Percentiles rank a stretch among this genome's conserved stretches.
Evolutionary conservation across 2,329 filamentous ascomycete genomes (phyloP).

Genomic region (Teratosphaeria destructans): DNA sequence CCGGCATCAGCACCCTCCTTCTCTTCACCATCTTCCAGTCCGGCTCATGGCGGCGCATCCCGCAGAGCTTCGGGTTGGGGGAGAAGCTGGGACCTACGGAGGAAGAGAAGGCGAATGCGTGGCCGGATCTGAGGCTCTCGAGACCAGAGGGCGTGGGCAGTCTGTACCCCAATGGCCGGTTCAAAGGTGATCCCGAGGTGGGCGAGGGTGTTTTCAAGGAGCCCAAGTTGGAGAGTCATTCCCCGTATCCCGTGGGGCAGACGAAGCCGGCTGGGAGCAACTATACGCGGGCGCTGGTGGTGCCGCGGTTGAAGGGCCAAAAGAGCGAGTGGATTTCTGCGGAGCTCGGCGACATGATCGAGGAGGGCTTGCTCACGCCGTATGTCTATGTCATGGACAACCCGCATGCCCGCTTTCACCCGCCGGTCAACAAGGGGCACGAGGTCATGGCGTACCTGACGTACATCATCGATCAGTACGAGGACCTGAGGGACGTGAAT

Average conservation of each 20-base stretch:
- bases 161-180: background rate
- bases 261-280: constrained; percentile 37
- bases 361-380: constrained; percentile 26
- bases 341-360: constrained; percentile 36
- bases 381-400: constrained; percentile 46
- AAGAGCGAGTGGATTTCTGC: constrained; percentile 45
- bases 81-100: constrained; percentile 21
- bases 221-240: constrained; percentile 16
- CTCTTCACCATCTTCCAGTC: constrained; percentile 27
- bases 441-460: constrained; percentile 54
- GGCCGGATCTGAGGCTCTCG: constrained; percentile 14
- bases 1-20: constrained; percentile 19
- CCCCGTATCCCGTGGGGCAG: constrained; percentile 21
- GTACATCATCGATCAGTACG: constrained; percentile 53
- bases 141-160: constrained; percentile 1
- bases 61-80: constrained; percentile 32
- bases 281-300: constrained; percentile 46
- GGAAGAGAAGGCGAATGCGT: constrained; percentile 14
- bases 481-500: constrained; percentile 46
- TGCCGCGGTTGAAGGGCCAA: constrained; percentile 43
- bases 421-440: constrained; percentile 49
- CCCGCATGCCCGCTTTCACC: constrained; percentile 33
- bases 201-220: constrained; percentile 12
- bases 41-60: constrained; percentile 28
- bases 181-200: constrained; percentile 4